These are phyloP conservation scores for Auriscalpium vulgare DNA, from an alignment of 768 basidiomycete genomes.

Conservation along the genomic window DNA sequence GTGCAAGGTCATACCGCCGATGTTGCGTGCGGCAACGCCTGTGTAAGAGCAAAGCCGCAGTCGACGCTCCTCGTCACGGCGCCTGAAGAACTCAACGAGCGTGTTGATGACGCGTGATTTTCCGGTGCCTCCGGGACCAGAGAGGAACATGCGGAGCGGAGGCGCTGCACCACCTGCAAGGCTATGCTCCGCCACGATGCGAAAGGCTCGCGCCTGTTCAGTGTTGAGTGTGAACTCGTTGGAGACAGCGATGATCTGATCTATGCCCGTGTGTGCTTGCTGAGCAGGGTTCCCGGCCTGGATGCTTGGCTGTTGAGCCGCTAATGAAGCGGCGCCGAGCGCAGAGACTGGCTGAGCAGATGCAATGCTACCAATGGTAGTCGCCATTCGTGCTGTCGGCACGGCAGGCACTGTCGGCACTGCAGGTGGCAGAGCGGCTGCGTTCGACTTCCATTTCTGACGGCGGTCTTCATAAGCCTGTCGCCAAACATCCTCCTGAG, in stretches of 20 bases:
- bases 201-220: constrained; percentile 27
- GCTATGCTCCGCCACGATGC: constrained; percentile 23
- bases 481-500: background rate
- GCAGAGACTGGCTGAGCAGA: too few relatives aligned
- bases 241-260: background rate
- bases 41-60: constrained; percentile 28
- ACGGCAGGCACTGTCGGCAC: too few relatives aligned
- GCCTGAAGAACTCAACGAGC: constrained; percentile 24
- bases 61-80: constrained; percentile 13
- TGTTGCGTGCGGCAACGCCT: constrained; percentile 33
- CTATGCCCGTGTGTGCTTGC: background rate
- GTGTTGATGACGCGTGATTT: constrained; percentile 33
- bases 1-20: constrained; percentile 34
- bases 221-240: constrained; percentile 24
- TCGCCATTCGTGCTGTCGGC: too few relatives aligned
- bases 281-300: background rate
- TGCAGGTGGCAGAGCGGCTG: background rate
- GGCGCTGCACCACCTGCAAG: constrained; percentile 6
- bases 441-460: background rate
- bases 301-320: background rate
- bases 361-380: too few relatives aligned
- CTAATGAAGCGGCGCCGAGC: too few relatives aligned
- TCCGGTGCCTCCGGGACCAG: constrained; percentile 35
- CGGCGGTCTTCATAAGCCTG: background rate
- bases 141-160: constrained; percentile 26